Evolutionary conservation across 2,329 filamentous ascomycete species (phyloP), one percentile per base, ranked within the genome.

Genomic region (Stachybotrys echinatus): DNA sequence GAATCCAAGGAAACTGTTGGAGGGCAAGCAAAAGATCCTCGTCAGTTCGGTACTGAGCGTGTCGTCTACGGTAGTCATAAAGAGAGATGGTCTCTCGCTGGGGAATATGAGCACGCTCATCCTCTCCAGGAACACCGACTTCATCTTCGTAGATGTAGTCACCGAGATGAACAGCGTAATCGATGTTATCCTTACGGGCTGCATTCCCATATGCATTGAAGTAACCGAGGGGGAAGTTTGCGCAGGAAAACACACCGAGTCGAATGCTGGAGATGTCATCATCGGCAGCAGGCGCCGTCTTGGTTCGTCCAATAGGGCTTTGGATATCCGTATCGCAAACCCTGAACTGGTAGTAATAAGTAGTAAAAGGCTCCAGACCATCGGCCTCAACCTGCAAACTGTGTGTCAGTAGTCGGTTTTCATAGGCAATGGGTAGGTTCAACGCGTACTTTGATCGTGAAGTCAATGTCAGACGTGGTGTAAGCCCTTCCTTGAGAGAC

Each of bases 391-490:
- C 79, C 75, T 84, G 48, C 14, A 7, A 5, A 12, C 20, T 12
- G 42, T 50, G 3, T 50, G 38, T 18, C 6, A 3, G 10, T 20
- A 19, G 3, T 34, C 5, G 10, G 2, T 34, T 34, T 34, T 34
- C 5, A 8, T 10, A 34, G 2, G 10, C 27, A 34, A 34, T 10
- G 14, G 2, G 10, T 14, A 34, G 14, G 27, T 10, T 34, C 10
- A 34, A 34, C 27, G 22, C 51, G 47, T 61, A 82, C 81, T 74
- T 89, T 89, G 52, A 89, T 72, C 0, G 87, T 90, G 61, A 84
- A 91, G 61, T 91, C 87, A 45, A 90, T 80, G 61, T 90, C 87
- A 1, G 80, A 86, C 34, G 78, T 87, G 0, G 87, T 90, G 60
- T 83, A 88, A 1, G 77, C 84, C 34, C 68, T 77, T 5, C 87